phyloP scores from a whole-genome alignment of 305 asterid species.

The Petunia hybrid region DNA sequence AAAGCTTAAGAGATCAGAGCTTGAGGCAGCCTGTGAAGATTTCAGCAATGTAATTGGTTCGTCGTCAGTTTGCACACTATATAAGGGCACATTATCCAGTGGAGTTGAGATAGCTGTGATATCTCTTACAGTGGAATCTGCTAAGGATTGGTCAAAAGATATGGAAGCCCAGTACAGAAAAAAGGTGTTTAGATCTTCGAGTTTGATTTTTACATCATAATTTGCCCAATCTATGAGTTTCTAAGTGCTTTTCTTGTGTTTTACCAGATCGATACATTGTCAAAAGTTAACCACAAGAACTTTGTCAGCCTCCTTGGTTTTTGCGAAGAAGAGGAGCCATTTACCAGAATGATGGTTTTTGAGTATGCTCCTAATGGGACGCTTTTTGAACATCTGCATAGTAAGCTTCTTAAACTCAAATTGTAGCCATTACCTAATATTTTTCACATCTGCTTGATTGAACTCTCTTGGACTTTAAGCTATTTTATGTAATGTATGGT shows the following conservation, averaged over 20 bases:
- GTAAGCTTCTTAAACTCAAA: slow-evolving; percentile 51
- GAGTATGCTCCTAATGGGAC: slow-evolving; percentile 97
- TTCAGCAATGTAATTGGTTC: slow-evolving; percentile 93
- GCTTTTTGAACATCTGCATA: slow-evolving; percentile 89
- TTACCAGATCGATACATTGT: slow-evolving; percentile 47
- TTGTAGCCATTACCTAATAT: neutral
- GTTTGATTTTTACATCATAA: neutral
- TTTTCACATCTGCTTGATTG: slow-evolving; percentile 11
- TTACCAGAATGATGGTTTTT: slow-evolving; percentile 93
- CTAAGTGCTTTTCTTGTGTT: slow-evolving; percentile 25
- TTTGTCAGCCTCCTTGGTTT: slow-evolving; percentile 82
- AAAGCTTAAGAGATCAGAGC: slow-evolving; percentile 78
- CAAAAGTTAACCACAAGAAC: slow-evolving; percentile 91
- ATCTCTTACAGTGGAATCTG: slow-evolving; percentile 57
- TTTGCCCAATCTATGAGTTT: neutral
- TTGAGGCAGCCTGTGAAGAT: slow-evolving; percentile 91
- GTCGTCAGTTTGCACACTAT: slow-evolving; percentile 62
- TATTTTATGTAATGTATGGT: neutral
- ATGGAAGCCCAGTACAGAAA: slow-evolving; percentile 70
- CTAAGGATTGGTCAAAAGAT: slow-evolving; percentile 80
- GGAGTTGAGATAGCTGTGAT: slow-evolving; percentile 92
- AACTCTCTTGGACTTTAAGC: neutral
- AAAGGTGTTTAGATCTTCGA: slow-evolving; percentile 55
- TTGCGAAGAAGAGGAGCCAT: slow-evolving; percentile 79
- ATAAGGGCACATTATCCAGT: slow-evolving; percentile 88